Percentiles rank a stretch among this genome's conserved stretches.
Conservation (phyloP, 768 basidiomycete species). For the Hericium alpestre region DNA sequence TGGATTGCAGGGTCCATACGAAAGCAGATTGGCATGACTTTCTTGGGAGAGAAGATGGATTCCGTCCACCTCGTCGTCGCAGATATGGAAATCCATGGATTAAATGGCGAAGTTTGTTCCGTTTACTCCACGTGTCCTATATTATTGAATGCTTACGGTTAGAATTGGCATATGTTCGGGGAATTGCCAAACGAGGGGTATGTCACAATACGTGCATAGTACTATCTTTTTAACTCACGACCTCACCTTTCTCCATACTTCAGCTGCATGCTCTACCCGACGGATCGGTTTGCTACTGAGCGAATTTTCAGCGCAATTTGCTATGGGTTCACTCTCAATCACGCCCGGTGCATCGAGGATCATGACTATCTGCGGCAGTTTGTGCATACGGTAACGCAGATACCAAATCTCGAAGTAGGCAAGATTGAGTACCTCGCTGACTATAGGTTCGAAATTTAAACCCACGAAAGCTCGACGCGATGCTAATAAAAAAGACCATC, state of each 20-base stretch:
- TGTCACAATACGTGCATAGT: background rate
- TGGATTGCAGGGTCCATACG: background rate
- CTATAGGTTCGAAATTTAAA: background rate
- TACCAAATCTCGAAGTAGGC: background rate
- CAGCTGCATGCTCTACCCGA: background rate
- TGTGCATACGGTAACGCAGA: background rate
- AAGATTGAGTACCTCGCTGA: slow-evolving; percentile 1
- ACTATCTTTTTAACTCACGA: background rate
- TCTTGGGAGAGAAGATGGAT: slow-evolving; percentile 1
- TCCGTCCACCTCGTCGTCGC: background rate
- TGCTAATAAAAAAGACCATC: background rate
- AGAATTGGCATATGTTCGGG: background rate
- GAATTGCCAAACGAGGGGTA: background rate
- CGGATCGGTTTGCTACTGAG: background rate
- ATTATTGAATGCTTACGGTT: background rate
- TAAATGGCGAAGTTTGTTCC: background rate
- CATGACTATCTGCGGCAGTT: background rate
- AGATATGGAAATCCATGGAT: background rate
- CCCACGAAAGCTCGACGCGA: too few relatives aligned
- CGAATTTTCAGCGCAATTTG: background rate
- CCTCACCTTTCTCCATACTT: background rate
- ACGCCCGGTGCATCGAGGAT: background rate
- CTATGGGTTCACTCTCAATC: background rate
- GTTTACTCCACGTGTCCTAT: background rate
- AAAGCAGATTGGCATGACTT: background rate